Evolutionary conservation across 73 alveolate genomes (phyloP).

Genomic region (Blepharisma japonicum): DNA sequence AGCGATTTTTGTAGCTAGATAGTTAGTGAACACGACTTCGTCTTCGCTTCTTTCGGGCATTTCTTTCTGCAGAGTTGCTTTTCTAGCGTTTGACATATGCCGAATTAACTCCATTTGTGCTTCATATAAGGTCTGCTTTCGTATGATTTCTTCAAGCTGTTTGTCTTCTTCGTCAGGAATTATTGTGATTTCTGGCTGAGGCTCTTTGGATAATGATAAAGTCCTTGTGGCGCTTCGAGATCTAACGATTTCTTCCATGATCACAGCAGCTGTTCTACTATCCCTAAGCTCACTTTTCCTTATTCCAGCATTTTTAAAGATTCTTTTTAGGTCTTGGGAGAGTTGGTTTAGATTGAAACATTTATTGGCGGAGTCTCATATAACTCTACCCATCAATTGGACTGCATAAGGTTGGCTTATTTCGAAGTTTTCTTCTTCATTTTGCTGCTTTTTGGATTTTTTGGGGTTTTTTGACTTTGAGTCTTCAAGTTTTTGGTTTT

Average conservation of each 20-base stretch:
- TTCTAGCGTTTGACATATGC: not conserved
- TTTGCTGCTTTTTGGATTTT: too few species aligned
- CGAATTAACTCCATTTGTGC: not conserved
- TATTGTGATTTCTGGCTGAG: too few species aligned
- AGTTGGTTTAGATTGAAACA: not conserved
- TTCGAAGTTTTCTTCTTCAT: not conserved
- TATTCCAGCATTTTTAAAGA: not conserved
- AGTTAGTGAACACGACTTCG: not conserved
- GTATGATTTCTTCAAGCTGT: not conserved
- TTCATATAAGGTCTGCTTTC: not conserved
- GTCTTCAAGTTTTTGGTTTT: too few species aligned
- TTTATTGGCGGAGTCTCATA: not conserved
- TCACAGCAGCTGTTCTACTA: not conserved
- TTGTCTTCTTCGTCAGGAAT: too few species aligned
- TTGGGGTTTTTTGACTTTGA: too few species aligned
- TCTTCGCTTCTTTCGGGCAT: too few species aligned
- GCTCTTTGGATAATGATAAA: too few species aligned
- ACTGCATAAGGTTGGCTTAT: conserved; percentile 20
- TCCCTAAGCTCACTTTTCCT: not conserved
- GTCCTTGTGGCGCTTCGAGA: not conserved
- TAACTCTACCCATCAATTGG: not conserved
- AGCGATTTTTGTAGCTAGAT: not conserved
- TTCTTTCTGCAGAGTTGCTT: not conserved
- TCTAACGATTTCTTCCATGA: not conserved
- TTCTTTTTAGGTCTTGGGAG: not conserved